Evolutionary conservation across 2,329 filamentous ascomycete genomes (phyloP), one percentile per base, ranked within the genome.

Genomic region (Hypoxylon sp.): DNA sequence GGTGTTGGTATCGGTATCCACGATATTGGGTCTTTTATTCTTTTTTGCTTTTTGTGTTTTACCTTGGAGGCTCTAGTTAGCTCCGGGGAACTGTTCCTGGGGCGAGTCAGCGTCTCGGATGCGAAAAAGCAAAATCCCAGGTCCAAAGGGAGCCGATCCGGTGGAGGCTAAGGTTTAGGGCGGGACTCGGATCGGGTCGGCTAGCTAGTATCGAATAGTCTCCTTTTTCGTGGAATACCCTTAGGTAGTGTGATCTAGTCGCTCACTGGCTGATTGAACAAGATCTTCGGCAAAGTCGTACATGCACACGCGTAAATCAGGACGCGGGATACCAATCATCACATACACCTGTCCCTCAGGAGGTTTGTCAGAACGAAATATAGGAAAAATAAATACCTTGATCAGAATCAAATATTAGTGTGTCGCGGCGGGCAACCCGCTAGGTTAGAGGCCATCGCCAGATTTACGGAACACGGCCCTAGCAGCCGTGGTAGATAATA

Each of bases 381-480:
- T 29, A 18, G n/a, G 13, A 43, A n/a, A 15, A 3, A 18, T 35
- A 7, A 17, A 9, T 9, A 35, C 5, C n/a, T n/a, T n/a, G 31
- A 45, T 41, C 15, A 17, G n/a, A 20, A 13, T 15, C 5, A 17
- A 9, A 27, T n/a, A 26, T 37, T 9, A 33, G 21, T 4, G 35
- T 50, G 24, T 43, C n/a, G 38, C 38, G 20, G 31, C 15, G 13
- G 11, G 18, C 35, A 53, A 35, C n/a, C 15, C 31, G 31, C 31
- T 35, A 15, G 31, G 13, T 15, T 27, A 50, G 37, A 59, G 7
- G 33, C 17, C 29, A 54, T 43, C 18, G 20, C 35, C 40, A 50
- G 20, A 23, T 54, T 59, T 37, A 58, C 57, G 60, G 61, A 52
- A 57, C 18, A 21, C 61, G 61, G 61, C 55, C 61, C 61, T 64